Evolutionary conservation across 2,329 filamentous ascomycete genomes (phyloP), one percentile per base, ranked within the genome.

Genomic region (Whalleya microplaca): DNA sequence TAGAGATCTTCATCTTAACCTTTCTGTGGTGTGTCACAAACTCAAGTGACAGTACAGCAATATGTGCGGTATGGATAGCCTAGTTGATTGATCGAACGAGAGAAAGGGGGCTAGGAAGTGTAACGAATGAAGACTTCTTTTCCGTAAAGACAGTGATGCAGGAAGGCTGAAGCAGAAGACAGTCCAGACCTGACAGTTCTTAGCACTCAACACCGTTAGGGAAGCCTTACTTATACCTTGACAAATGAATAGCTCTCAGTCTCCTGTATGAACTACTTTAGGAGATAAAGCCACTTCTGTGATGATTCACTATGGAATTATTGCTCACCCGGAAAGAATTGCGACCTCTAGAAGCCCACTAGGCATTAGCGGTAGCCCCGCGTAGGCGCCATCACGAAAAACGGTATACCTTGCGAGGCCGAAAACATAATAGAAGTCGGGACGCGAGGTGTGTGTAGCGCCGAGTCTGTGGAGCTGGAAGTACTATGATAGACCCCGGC

Each of bases 1-100:
- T 32, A 32, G 50, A 56, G 27, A 18, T 16, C 61, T 64, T 69
- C 68, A 69, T 70, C 18, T 40, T 57, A 40, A 45, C 27, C n/a
- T 50, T n/a, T 50, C 41, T 40, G 21, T 41, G 23, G 57, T 56
- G 57, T 56, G 43, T 37, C 41, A 55, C 48, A 54, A 43, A 20
- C 23, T 49, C 2, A 27, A 18, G 45, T 51, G 12, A 41, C 45
- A 49, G 32, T 37, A 12, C 32, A 41, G 41, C 19, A 37, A 37
- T 5, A 37, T 37, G 32, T 3, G 10, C 3, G 3, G 32, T 3
- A 37, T 12, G 14, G 20, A 7, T 51, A 46, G 44, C 41, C 23
- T 7, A 37, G 41, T 37, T 40, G 4, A 21, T 20, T 12, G 16
- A 9, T 20, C 20, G 5, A 16, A 18, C 10, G 21, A 51, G 19